Evolutionary conservation across 371 early-diverging fungal species (phyloP), one percentile per base, ranked within the genome.

Genomic region (Syncephalastrum monosporum): DNA sequence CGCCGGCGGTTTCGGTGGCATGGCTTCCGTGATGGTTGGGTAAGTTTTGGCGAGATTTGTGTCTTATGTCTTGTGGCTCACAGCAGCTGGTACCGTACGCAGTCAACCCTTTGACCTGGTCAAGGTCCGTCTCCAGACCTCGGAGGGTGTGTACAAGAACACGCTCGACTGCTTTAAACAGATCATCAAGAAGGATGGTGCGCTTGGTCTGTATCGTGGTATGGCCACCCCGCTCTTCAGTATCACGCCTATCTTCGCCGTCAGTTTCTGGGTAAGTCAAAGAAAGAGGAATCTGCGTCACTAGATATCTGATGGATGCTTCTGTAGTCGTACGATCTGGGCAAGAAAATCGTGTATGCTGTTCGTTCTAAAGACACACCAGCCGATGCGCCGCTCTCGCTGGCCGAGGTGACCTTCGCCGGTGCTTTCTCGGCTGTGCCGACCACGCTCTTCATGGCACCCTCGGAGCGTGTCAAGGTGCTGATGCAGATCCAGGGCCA

Each of bases 351-450:
- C 42, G 86, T 84, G 12, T 82, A 77, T 56, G 67, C 61, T 27
- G 62, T 73, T 43, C 87, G 86, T 44, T 83, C 87, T 16, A 33
- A 33, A 33, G 74, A 84, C 60, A 79, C 88, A 47, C 58, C 72
- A 46, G 64, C 74, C 46, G 57, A 64, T 10, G 50, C 70, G n/a
- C 80, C 75, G 0, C 80, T 97, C 45, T 77, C 82, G 57, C 76
- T 92, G 65, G 77, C 76, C 58, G 94, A 97, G 68, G 88, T 85
- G 47, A 86, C 90, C 27, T 83, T 93, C 72, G 98, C 98, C 33
- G 98, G 99, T 70, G 96, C 89, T 21, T 94, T 97, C 82, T 95
- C 95, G 7, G 98, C 98, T 51, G 82, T 94, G 25, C 96, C 97
- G 17, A 94, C 97, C 29, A 96, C 98, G 17, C 72, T 93, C 59